Conservation (phyloP, 768 basidiomycete species). For the Trametes coccinea region DNA sequence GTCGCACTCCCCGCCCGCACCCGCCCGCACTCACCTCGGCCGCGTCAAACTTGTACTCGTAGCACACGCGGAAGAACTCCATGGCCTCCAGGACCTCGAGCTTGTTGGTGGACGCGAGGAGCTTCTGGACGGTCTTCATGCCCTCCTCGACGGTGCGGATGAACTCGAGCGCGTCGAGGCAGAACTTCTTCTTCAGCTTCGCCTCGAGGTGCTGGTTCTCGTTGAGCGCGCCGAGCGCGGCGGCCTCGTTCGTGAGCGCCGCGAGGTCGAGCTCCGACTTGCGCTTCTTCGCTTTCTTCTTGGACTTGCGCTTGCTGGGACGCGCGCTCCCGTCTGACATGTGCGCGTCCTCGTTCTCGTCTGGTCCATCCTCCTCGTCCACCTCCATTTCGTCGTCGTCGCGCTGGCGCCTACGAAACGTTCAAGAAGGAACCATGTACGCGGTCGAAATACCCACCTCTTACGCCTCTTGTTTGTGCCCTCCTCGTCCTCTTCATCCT, state of each 20-base stretch:
- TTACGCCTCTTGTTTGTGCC: slow-evolving; percentile 15
- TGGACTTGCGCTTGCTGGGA: slow-evolving; percentile 29
- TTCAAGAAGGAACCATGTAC: background rate
- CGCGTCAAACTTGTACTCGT: slow-evolving; percentile 77
- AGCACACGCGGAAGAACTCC: slow-evolving; percentile 84
- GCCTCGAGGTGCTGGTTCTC: slow-evolving; percentile 64
- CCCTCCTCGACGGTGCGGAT: slow-evolving; percentile 69
- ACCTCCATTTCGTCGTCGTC: slow-evolving; percentile 58
- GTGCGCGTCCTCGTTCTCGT: slow-evolving; percentile 36
- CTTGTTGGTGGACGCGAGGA: slow-evolving; percentile 87
- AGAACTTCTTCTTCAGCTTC: slow-evolving; percentile 81
- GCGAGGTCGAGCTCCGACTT: slow-evolving; percentile 74
- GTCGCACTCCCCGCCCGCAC: background rate
- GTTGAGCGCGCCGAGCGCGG: slow-evolving; percentile 67
- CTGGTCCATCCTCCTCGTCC: slow-evolving; percentile 43
- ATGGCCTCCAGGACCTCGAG: slow-evolving; percentile 82
- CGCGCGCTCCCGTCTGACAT: slow-evolving; percentile 34
- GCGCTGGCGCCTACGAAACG: background rate
- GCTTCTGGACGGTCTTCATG: slow-evolving; percentile 68
- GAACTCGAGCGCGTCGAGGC: slow-evolving; percentile 81
- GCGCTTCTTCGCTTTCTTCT: slow-evolving; percentile 51
- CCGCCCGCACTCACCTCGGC: slow-evolving; percentile 56
- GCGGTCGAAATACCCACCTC: slow-evolving; percentile 7
- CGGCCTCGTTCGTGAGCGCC: slow-evolving; percentile 69
- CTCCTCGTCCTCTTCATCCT: slow-evolving; percentile 26